Conservation (phyloP, 2,329 filamentous ascomycete species). For the Aspergillus viridinutans region DNA sequence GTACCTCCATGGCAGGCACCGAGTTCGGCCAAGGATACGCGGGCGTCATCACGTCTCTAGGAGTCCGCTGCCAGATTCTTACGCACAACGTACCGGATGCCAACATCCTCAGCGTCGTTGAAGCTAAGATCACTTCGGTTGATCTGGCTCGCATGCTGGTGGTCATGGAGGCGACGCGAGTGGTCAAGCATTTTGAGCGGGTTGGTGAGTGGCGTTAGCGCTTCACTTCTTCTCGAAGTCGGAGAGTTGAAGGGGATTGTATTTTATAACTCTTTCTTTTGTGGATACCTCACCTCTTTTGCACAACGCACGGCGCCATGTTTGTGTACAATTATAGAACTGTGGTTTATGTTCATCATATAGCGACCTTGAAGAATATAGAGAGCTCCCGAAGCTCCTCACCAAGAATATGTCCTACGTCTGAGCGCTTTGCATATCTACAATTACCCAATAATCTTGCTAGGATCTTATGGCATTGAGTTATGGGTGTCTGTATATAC, state of each 20-base stretch:
- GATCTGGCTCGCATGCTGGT: slow-evolving; percentile 31
- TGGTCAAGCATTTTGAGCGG: slow-evolving; percentile 31
- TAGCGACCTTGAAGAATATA: neutral
- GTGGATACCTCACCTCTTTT: neutral
- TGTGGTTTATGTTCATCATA: neutral
- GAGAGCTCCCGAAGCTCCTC: neutral
- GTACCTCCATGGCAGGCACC: slow-evolving; percentile 18
- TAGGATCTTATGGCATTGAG: neutral
- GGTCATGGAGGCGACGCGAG: slow-evolving; percentile 29
- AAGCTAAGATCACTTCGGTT: slow-evolving; percentile 31
- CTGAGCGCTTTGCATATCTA: no score
- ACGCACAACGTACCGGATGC: slow-evolving; percentile 21
- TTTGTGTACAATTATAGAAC: neutral
- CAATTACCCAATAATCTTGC: neutral
- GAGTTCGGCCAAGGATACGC: slow-evolving; percentile 18
- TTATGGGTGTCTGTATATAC: neutral
- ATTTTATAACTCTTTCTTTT: neutral
- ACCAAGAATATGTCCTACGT: neutral
- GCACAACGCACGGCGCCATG: neutral
- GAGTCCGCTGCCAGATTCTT: slow-evolving; percentile 27
- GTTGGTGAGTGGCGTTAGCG: slow-evolving; percentile 27
- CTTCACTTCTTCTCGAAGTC: neutral
- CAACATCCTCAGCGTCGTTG: slow-evolving; percentile 30
- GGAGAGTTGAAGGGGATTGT: neutral
- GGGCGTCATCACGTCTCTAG: slow-evolving; percentile 29